Conservation (phyloP, 106 monocot species). For the Chionographis japonica region DNA sequence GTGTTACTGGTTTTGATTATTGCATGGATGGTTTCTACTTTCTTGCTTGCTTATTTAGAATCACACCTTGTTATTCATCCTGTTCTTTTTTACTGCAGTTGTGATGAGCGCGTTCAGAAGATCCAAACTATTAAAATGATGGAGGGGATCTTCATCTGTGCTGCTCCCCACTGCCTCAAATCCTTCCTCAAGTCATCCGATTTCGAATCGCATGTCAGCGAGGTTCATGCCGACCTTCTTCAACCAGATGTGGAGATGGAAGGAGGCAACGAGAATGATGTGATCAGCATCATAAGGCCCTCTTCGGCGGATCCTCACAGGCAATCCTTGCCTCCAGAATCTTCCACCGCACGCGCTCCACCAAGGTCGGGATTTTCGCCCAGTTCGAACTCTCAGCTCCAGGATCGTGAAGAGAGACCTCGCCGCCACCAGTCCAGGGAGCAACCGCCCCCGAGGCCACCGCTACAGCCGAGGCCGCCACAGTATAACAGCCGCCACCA, state of each 20-base stretch:
- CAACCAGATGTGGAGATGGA: conserved; percentile 42
- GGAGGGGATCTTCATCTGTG: conserved; percentile 90
- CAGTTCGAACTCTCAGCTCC: conserved; percentile 46
- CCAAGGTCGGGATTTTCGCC: conserved; percentile 51
- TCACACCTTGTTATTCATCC: neutral
- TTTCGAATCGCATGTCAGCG: conserved; percentile 68
- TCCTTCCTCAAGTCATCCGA: conserved; percentile 78
- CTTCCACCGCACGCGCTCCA: conserved; percentile 69
- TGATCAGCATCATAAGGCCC: conserved; percentile 25
- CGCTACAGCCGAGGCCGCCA: conserved; percentile 27
- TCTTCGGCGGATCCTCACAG: conserved; percentile 45
- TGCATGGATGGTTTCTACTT: neutral
- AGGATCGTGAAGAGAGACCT: conserved; percentile 51
- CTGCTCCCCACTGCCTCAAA: conserved; percentile 89
- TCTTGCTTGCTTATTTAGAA: neutral
- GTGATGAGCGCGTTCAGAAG: conserved; percentile 97
- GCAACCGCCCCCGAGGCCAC: conserved; percentile 35
- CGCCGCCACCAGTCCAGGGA: conserved; percentile 55
- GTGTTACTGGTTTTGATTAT: no score
- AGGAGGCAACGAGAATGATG: conserved; percentile 36
- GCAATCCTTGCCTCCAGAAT: conserved; percentile 52
- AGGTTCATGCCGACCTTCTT: conserved; percentile 62
- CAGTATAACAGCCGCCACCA: conserved; percentile 28
- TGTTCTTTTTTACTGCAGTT: conserved; percentile 42
- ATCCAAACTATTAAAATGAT: conserved; percentile 91